Percentiles rank a stretch among this genome's conserved stretches.
Evolutionary conservation across 768 basidiomycete species (phyloP).

Genomic region (Tylopilus plumbeoviolaceoides): DNA sequence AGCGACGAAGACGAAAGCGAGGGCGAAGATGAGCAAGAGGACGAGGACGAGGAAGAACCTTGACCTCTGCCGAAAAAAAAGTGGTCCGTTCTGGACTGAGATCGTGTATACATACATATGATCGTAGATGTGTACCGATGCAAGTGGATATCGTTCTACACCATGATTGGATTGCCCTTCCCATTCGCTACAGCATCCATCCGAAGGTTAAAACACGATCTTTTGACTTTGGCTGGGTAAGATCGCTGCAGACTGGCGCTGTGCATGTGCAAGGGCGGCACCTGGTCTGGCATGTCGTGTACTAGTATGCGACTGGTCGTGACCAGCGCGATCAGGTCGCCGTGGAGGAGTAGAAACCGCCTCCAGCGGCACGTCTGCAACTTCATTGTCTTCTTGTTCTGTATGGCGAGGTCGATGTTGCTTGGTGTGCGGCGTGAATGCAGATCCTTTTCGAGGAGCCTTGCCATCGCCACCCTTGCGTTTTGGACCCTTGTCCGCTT

Average conservation of each 20-base stretch:
- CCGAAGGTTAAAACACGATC: conserved; percentile 52
- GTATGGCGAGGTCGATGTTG: conserved; percentile 1
- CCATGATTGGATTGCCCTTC: neutral
- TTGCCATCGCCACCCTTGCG: conserved; percentile 7
- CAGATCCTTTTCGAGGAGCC: conserved; percentile 1
- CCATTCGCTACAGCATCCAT: neutral
- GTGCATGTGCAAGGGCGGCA: conserved; percentile 73
- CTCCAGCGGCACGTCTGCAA: neutral
- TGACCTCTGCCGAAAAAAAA: conserved; percentile 1
- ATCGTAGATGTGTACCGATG: neutral
- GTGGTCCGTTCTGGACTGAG: neutral
- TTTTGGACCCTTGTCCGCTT: conserved; percentile 23
- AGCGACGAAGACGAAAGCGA: conserved; percentile 53
- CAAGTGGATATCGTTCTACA: neutral
- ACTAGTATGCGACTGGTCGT: conserved; percentile 10
- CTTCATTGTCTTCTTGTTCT: conserved; percentile 5
- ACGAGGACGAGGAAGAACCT: conserved; percentile 10
- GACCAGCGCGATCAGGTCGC: conserved; percentile 9
- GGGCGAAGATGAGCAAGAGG: conserved; percentile 38
- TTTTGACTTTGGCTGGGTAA: conserved; percentile 63
- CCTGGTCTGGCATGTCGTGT: conserved; percentile 63
- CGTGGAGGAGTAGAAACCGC: conserved; percentile 1
- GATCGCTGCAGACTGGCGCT: conserved; percentile 73
- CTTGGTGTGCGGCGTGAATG: neutral
- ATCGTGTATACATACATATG: neutral